These are phyloP conservation scores for Trebouxia sp. DNA, from an alignment of 139 green algal genomes.

Conservation along the genomic window DNA sequence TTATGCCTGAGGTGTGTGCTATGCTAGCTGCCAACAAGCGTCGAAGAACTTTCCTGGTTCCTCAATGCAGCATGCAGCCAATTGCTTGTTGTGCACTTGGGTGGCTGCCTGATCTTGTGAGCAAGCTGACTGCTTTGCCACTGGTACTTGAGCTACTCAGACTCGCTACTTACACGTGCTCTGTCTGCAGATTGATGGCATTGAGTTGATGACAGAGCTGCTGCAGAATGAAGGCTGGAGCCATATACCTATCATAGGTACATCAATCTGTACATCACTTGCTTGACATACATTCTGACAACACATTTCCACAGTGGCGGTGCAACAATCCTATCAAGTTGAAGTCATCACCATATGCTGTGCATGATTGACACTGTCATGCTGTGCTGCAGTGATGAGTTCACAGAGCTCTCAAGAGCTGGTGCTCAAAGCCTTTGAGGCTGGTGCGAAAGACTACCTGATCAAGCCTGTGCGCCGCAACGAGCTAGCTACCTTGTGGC, in stretches of 20 bases:
- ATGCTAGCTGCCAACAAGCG: background rate
- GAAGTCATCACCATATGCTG: background rate
- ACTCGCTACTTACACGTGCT: background rate
- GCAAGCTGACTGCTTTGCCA: too few species aligned
- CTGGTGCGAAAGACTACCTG: conserved; percentile 72
- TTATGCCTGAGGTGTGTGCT: conserved; percentile 35
- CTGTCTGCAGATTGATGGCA: conserved; percentile 20
- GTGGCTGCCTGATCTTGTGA: too few species aligned
- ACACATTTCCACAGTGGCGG: background rate
- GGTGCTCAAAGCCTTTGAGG: conserved; percentile 30
- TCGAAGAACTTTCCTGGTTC: too few species aligned
- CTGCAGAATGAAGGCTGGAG: conserved; percentile 1
- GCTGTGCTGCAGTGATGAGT: conserved; percentile 30
- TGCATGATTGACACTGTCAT: background rate
- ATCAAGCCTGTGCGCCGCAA: conserved; percentile 79
- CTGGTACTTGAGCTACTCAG: too few species aligned
- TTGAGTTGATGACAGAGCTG: conserved; percentile 27
- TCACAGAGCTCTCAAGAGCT: conserved; percentile 21
- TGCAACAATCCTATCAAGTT: background rate
- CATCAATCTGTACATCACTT: background rate
- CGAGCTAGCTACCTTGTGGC: conserved; percentile 77
- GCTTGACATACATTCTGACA: background rate
- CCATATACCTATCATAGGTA: conserved; percentile 35
- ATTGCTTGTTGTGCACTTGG: background rate
- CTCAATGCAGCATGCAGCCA: too few species aligned